Evolutionary conservation across 345 rosid species (phyloP), one percentile per base, ranked within the genome.

Genomic region (Populus davidiana): DNA sequence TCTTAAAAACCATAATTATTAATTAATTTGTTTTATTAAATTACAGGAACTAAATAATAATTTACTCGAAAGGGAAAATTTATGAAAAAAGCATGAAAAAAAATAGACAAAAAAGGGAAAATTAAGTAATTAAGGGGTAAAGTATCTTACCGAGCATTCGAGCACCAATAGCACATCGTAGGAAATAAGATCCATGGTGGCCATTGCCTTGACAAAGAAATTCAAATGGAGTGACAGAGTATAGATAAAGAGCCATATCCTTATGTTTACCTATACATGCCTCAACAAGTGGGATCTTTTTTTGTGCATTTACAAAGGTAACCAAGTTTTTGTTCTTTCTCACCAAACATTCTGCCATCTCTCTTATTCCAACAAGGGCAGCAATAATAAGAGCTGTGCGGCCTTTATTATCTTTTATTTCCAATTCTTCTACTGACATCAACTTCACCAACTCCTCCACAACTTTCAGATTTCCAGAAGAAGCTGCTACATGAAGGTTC

Each of bases 181-280:
- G 65, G 6, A 72, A 29, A 2, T 0, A n/a, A n/a, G 75, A 72
- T 8, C 75, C 75, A 56, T 9, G 13, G 7, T 0, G 0, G 5
- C 49, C 66, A 72, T 56, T 72, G 21, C 54, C 31, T 72, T 23
- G 49, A 41, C 47, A 41, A 41, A 41, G 47, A 41, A 41, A 41
- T 41, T 41, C 14, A 41, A 41, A 11, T 41, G 74, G 54, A 71
- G 74, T 52, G 13, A 71, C 12, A 17, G 41, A 16, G 74, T 71
- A 47, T 8, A 71, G 10, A 29, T 71, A 71, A 8, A 1, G 64
- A 71, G 75, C n/a, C 23, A 21, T 72, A 8, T 72, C 67, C 49
- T 59, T 54, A 0, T 10, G 0, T 0, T 41, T 10, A 0, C 14
- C 0, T 2, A 2, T 41, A 33, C 35, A 33, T 33, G 35, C 35